phyloP scores from a whole-genome alignment of 371 early-diverging fungal genomes.

The Rhizopus delemar region DNA sequence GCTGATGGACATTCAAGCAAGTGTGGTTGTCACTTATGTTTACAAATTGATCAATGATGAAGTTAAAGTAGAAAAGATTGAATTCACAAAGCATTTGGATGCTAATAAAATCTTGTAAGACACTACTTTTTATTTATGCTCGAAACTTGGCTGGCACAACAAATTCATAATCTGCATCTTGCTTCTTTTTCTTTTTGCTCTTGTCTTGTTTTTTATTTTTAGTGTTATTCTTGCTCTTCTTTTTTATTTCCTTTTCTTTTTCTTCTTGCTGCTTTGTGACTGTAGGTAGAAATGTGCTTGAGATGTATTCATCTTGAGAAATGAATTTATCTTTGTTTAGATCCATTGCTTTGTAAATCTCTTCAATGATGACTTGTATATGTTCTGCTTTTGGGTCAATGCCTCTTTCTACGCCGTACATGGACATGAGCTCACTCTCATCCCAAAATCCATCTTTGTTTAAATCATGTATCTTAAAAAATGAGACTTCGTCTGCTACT shows the following conservation, averaged over 20 bases:
- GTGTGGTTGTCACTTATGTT: constrained; percentile 80
- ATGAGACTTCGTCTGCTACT: constrained; percentile 39
- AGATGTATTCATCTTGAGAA: constrained; percentile 38
- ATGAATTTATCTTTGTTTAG: constrained; percentile 31
- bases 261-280: constrained; percentile 18
- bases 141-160: constrained; percentile 12
- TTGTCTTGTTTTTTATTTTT: background rate
- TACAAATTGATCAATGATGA: constrained; percentile 69
- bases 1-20: constrained; percentile 89
- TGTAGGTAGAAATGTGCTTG: constrained; percentile 23
- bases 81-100: constrained; percentile 66
- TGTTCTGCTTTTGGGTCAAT: constrained; percentile 39
- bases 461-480: constrained; percentile 47
- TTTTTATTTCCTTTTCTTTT: constrained; percentile 25
- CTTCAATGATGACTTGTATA: constrained; percentile 38
- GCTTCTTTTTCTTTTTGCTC: background rate
- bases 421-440: constrained; percentile 29
- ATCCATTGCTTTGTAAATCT: constrained; percentile 45
- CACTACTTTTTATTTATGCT: constrained; percentile 2
- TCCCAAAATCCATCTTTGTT: constrained; percentile 43
- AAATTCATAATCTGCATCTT: background rate
- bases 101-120: constrained; percentile 3
- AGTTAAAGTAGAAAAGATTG: constrained; percentile 81
- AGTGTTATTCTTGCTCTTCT: background rate
- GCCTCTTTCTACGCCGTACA: constrained; percentile 42